These are phyloP conservation scores for Diaporthe sp. DNA, from an alignment of 2,329 filamentous ascomycete species.

Conservation along the genomic window DNA sequence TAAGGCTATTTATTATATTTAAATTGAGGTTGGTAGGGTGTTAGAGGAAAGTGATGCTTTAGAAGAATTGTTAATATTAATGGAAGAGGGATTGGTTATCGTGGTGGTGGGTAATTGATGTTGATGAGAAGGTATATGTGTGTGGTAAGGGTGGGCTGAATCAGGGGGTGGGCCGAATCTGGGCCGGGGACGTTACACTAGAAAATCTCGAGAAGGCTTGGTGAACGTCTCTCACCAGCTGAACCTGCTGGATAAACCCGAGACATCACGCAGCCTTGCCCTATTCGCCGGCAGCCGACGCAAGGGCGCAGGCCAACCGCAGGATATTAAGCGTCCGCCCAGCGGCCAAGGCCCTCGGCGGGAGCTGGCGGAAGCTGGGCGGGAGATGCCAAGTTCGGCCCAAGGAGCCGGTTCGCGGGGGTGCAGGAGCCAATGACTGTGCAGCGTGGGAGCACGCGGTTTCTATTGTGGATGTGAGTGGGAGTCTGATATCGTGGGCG, in stretches of 20 bases:
- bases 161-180: too few relatives aligned
- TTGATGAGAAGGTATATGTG: too few relatives aligned
- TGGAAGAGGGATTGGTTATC: too few relatives aligned
- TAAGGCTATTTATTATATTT: too few relatives aligned
- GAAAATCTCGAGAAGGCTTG: constrained; percentile 3
- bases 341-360: constrained; percentile 22
- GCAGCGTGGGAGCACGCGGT: constrained; percentile 5
- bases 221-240: background rate
- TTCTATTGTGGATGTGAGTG: background rate
- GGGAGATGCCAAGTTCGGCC: constrained; percentile 29
- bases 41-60: too few relatives aligned
- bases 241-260: background rate
- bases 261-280: background rate
- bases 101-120: too few relatives aligned
- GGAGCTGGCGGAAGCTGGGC: constrained; percentile 24
- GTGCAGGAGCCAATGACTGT: background rate
- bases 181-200: too few relatives aligned
- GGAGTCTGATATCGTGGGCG: background rate
- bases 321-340: constrained; percentile 15
- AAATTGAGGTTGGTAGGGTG: too few relatives aligned
- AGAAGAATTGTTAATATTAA: too few relatives aligned
- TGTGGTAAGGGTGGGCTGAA: too few relatives aligned
- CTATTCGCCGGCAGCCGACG: background rate
- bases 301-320: background rate
- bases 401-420: background rate